Conservation (phyloP, 345 rosid species). For the Cardamine occulta region DNA sequence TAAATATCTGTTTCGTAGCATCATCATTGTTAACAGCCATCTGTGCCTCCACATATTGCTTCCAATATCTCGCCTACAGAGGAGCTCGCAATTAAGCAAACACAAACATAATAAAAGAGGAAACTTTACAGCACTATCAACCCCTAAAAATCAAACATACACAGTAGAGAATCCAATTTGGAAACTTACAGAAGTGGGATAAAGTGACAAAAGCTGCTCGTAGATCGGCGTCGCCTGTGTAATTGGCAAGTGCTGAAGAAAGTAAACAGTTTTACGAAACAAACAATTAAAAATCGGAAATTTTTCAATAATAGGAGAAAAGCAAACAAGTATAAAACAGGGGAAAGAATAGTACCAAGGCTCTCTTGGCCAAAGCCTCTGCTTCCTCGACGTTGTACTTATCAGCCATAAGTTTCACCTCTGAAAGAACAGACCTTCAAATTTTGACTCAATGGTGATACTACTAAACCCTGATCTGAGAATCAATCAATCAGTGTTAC, state of each 20-base stretch:
- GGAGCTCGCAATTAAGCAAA: conserved; percentile 24
- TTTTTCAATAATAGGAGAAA: background rate
- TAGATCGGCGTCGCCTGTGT: conserved; percentile 77
- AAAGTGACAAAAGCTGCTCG: conserved; percentile 77
- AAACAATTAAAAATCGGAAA: conserved; percentile 4
- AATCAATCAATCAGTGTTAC: background rate
- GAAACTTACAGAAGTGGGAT: conserved; percentile 88
- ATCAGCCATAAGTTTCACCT: conserved; percentile 46
- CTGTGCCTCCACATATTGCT: conserved; percentile 91
- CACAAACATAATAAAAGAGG: background rate
- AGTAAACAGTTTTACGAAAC: conserved; percentile 16
- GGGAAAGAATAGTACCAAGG: conserved; percentile 52
- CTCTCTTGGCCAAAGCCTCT: conserved; percentile 71
- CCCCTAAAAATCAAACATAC: background rate
- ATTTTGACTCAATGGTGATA: background rate
- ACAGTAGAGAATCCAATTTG: conserved; percentile 1
- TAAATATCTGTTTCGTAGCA: conserved; percentile 90
- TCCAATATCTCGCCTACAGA: conserved; percentile 89
- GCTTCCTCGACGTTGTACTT: conserved; percentile 85
- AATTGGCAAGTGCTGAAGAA: conserved; percentile 69
- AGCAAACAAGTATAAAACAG: background rate
- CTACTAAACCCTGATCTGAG: conserved; percentile 18
- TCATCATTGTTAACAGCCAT: conserved; percentile 86
- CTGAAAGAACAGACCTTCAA: conserved; percentile 14
- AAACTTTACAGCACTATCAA: conserved; percentile 2